Conservation (phyloP, 148 eudicot genomes). For the Fagopyrum esculentum region DNA sequence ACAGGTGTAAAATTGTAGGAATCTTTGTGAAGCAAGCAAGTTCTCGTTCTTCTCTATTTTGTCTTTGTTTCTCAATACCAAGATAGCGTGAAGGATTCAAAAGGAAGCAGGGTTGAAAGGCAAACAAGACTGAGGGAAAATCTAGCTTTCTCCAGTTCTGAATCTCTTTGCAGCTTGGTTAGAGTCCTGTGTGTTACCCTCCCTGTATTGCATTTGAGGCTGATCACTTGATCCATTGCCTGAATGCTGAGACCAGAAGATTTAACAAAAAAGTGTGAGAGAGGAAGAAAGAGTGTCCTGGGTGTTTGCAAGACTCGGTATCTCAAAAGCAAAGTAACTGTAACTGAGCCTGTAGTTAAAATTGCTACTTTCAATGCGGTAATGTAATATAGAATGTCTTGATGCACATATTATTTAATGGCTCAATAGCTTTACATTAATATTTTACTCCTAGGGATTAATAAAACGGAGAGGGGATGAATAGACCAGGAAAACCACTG, state of each 20-base stretch:
- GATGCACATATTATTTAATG: background rate
- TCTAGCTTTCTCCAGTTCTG: slow-evolving; percentile 34
- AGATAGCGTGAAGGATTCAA: background rate
- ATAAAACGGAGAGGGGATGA: background rate
- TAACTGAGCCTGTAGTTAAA: background rate
- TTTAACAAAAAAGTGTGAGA: background rate
- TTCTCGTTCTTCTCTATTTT: background rate
- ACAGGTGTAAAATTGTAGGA: background rate
- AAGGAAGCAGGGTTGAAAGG: background rate
- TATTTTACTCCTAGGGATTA: too few species aligned
- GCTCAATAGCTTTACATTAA: background rate
- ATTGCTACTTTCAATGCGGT: background rate
- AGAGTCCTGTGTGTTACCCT: slow-evolving; percentile 27
- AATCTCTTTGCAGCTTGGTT: slow-evolving; percentile 45
- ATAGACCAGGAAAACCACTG: background rate
- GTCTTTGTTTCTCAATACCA: background rate
- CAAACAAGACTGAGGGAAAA: slow-evolving; percentile 3
- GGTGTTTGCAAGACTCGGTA: background rate
- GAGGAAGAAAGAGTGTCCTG: background rate
- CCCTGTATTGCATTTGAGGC: slow-evolving; percentile 21
- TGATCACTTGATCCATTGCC: slow-evolving; percentile 25
- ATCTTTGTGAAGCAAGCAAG: background rate
- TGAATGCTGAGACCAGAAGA: slow-evolving; percentile 31
- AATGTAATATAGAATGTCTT: background rate
- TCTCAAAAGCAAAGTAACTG: background rate